Evolutionary conservation across 2,329 filamentous ascomycete species (phyloP).

Genomic region (Phaeosphaeria sp.): DNA sequence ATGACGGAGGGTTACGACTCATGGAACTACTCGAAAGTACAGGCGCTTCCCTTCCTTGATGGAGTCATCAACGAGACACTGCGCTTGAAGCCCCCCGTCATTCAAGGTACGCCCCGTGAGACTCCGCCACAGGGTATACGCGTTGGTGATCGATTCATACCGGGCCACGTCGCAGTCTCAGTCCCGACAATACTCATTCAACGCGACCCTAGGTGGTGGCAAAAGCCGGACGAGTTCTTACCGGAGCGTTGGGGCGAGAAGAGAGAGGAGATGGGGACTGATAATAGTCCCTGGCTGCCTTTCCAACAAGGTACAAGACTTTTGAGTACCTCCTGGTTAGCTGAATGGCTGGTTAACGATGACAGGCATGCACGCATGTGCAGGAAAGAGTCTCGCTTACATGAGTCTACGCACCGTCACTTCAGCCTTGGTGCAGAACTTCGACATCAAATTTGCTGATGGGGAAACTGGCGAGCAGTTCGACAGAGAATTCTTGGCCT

Average conservation of each 20-base stretch:
- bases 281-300: conserved; percentile 18
- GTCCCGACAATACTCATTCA: conserved; percentile 17
- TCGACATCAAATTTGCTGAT: conserved; percentile 20
- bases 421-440: conserved; percentile 17
- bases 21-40: conserved; percentile 40
- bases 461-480: conserved; percentile 26
- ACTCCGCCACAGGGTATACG: conserved; percentile 48
- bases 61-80: conserved; percentile 45
- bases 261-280: conserved; percentile 19
- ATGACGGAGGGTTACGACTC: conserved; percentile 28
- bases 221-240: conserved; percentile 16
- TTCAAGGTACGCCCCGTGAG: conserved; percentile 44
- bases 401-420: conserved; percentile 19
- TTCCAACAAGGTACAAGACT: conserved; percentile 25
- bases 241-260: conserved; percentile 24
- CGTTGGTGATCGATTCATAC: conserved; percentile 18
- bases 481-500: conserved; percentile 26
- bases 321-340: too few species aligned
- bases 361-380: conserved; percentile 18
- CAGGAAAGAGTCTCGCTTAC: conserved; percentile 23
- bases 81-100: conserved; percentile 49
- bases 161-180: conserved; percentile 15
- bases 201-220: conserved; percentile 19
- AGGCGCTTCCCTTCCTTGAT: conserved; percentile 38
- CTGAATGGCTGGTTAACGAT: too few species aligned